Base-by-base conservation (phyloP, 192 early-diverging fungal species). In the Lobosporangium transversale region DNA sequence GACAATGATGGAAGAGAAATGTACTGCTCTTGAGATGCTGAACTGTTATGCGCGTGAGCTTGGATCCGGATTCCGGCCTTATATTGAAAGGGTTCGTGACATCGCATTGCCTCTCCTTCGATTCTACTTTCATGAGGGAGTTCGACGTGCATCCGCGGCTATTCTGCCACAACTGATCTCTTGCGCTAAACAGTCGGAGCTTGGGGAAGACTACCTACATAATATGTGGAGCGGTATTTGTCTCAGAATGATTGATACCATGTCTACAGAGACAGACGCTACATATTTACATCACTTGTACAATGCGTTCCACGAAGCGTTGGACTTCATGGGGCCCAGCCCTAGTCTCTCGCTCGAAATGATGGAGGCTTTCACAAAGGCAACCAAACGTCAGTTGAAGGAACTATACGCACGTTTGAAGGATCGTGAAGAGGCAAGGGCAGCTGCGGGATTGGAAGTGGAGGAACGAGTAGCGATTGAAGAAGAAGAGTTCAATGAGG, bases 121-220 rank as follows among this genome's bases (percentile, higher is more conserved):
- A 68, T 99, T 98, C 85, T 95, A 94, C 78, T 97, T 97, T 88
- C 94, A 98, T 79, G 97, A 98, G 54, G 97, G 93, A 66, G 96
- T 98, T 43, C 86, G 96, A 45, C 83, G 91, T 57, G 94, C 96
- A 7, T 94, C 97, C 0, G 93, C 92, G 1, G 80, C 85, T 1
- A 79, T 88, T 0, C 90, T 99, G 58, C 96, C 98, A 9, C 82
- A 85, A 15, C 79, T 99, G 59, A 81, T 99, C 62, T 78, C 79
- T 50, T 58, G 87, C 23, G 83, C 90, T 24, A 81, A 83, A 54
- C 80, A 85, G 31, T 78, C 89, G 7, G 62, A 85, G 33, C 43
- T 80, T 32, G 70, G 51, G 31, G 75, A 51, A 11, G 80, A 81
- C 24, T 82, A 92, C 35, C 47, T 93, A 24, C 33, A 82, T 30